phyloP scores from a whole-genome alignment of 2,329 filamentous ascomycete species.

The Pseudogymnoascus pannorum region DNA sequence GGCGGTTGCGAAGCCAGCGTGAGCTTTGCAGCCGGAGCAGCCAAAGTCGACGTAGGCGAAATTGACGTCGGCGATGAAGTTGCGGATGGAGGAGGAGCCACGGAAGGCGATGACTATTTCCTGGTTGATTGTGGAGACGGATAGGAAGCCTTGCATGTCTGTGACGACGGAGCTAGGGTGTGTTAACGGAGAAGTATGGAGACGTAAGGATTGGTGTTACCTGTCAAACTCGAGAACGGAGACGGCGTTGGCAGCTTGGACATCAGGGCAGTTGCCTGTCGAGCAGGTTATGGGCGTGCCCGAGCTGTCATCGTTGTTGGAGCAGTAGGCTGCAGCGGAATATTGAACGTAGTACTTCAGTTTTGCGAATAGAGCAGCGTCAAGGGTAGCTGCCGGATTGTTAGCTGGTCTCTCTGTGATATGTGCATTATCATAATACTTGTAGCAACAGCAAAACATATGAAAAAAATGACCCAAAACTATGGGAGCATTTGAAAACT shows the following conservation, averaged over 20 bases:
- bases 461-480: not conserved
- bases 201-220: constrained; percentile 9
- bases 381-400: constrained; percentile 19
- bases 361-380: constrained; percentile 13
- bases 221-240: constrained; percentile 15
- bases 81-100: constrained; percentile 36
- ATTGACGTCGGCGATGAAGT: constrained; percentile 18
- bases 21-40: constrained; percentile 31
- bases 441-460: not conserved
- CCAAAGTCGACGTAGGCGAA: constrained; percentile 19
- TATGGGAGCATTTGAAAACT: not conserved
- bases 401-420: not conserved
- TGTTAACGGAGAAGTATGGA: not conserved
- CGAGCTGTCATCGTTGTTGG: constrained; percentile 16
- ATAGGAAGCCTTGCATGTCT: constrained; percentile 45
- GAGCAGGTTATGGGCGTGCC: constrained; percentile 17
- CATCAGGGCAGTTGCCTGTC: constrained; percentile 17
- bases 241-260: constrained; percentile 16
- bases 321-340: constrained; percentile 22
- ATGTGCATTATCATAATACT: not conserved
- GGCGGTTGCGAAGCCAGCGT: constrained; percentile 51
- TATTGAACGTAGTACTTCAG: constrained; percentile 21
- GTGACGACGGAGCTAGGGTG: constrained; percentile 34
- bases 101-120: constrained; percentile 55
- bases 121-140: constrained; percentile 39